Evolutionary conservation across 192 early-diverging fungal species (phyloP).

Genomic region (Coemansia sp.): DNA sequence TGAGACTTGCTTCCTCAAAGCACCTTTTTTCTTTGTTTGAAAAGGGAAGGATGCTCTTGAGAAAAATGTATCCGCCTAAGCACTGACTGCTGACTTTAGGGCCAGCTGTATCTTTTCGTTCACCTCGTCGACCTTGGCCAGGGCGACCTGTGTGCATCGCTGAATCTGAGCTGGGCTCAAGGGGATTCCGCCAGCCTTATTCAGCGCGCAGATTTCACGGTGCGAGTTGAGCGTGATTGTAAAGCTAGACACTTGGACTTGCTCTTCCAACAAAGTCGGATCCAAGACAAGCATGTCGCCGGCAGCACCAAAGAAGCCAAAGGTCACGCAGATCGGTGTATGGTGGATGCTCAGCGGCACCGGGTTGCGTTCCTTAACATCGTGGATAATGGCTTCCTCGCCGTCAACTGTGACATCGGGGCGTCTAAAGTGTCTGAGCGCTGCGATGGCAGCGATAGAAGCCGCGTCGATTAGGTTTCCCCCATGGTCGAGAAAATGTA

Average conservation of each 20-base stretch:
- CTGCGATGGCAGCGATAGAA: conserved; percentile 87
- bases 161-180: conserved; percentile 75
- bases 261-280: conserved; percentile 87
- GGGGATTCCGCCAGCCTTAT: conserved; percentile 90
- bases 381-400: conserved; percentile 83
- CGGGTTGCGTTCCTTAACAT: conserved; percentile 83
- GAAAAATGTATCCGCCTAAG: background rate
- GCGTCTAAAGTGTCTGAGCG: conserved; percentile 86
- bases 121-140: conserved; percentile 60
- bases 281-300: conserved; percentile 79
- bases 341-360: conserved; percentile 97
- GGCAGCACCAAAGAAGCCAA: conserved; percentile 83
- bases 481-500: conserved; percentile 92
- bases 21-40: background rate
- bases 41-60: background rate
- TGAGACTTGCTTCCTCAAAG: no score
- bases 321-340: conserved; percentile 91
- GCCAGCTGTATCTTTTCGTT: conserved; percentile 81
- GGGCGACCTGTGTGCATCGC: conserved; percentile 82
- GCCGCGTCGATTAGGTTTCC: conserved; percentile 95
- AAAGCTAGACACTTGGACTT: conserved; percentile 79
- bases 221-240: conserved; percentile 91
- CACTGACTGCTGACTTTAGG: conserved; percentile 58
- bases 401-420: conserved; percentile 97
- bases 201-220: conserved; percentile 89